Base-by-base conservation (phyloP, 352 stramenopile genomes). In the Globisporangium nagaii region DNA sequence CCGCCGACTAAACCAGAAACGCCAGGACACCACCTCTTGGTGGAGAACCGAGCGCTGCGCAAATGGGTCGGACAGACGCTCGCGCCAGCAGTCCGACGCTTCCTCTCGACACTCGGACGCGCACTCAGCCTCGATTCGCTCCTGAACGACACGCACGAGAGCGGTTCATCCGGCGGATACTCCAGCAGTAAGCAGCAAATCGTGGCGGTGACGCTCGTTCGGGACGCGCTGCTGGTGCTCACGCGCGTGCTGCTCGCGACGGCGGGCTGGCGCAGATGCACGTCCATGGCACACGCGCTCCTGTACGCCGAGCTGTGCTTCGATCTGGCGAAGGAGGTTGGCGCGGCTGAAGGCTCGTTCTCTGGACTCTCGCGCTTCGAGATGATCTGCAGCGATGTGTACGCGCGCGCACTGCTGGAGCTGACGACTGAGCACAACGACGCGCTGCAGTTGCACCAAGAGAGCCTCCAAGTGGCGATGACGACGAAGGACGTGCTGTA, bases 331-430 rank as follows among this genome's bases (percentile, higher is more conserved):
- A 83, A 73, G 47, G 35, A 70, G 17, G 50, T 77, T 13, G 51
- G 39, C 7, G 50, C 56, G 8, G 30, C 30, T 11, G 58, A 65
- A 5, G 12, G 24, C 11, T 8, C 28, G 17, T 45, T 47, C 10
- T 44, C 55, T 2, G 31, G 27, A 2, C 40, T 68, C 6, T 44
- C 32, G n/a, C 75, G 66, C 3, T 56, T 83, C 17, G 73, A 86
- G 39, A 70, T 83, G 66, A 51, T 70, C 20, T 78, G 74, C 32
- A 65, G 66, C 2, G 69, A 86, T 55, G 60, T 55, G 3, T 79
- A 72, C 40, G 74, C 63, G 0, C 34, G 60, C 3, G 63, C 56
- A 4, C 50, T 84, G 13, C 54, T 84, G 0, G 64, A 83, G 8
- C 58, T 79, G 19, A 54, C 51, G 8, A 35, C 56, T 0, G 74